A percentile compares a stretch with the other conserved stretches of the same genome.
phyloP scores from a whole-genome alignment of 352 stramenopile species.

The Phytophthora ohioensis region DNA sequence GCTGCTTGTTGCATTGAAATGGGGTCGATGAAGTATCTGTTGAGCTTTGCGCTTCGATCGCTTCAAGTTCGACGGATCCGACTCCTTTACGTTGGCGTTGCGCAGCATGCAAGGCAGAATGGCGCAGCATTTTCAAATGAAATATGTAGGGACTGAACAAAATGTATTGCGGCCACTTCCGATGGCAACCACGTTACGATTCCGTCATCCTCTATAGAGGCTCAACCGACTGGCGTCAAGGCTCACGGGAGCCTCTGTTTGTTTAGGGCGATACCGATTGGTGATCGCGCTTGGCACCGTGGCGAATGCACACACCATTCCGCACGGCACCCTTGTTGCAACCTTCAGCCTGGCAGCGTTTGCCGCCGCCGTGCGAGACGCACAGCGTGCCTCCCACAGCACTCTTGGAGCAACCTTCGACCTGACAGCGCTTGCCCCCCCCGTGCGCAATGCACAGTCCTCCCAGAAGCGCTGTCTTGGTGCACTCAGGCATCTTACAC shows the following conservation, averaged over 20 bases:
- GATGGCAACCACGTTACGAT: constrained; percentile 45
- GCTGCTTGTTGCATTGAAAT: constrained; percentile 5
- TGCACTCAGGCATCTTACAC: constrained; percentile 76
- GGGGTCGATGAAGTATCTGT: constrained; percentile 3
- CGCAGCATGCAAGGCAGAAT: neutral
- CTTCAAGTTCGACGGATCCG: constrained; percentile 8
- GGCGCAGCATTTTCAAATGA: constrained; percentile 10
- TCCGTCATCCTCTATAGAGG: constrained; percentile 34
- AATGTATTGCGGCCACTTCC: constrained; percentile 49
- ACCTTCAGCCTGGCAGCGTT: constrained; percentile 76
- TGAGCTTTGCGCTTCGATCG: constrained; percentile 30
- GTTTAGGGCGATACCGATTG: constrained; percentile 34
- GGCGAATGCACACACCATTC: constrained; percentile 89
- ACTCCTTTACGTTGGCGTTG: constrained; percentile 10
- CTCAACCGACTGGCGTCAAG: constrained; percentile 15
- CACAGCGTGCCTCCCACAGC: constrained; percentile 71
- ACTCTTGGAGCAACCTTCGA: constrained; percentile 72
- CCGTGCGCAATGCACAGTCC: constrained; percentile 86
- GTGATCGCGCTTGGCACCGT: constrained; percentile 76
- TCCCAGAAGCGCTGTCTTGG: constrained; percentile 80
- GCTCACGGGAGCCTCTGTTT: constrained; percentile 18
- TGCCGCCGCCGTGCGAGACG: constrained; percentile 77
- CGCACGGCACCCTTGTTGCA: constrained; percentile 87
- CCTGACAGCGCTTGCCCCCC: constrained; percentile 81
- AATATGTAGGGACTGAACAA: constrained; percentile 24